These are phyloP conservation scores for Cucumis cinereus DNA, from an alignment of 306 rosid species.

Conservation along the genomic window DNA sequence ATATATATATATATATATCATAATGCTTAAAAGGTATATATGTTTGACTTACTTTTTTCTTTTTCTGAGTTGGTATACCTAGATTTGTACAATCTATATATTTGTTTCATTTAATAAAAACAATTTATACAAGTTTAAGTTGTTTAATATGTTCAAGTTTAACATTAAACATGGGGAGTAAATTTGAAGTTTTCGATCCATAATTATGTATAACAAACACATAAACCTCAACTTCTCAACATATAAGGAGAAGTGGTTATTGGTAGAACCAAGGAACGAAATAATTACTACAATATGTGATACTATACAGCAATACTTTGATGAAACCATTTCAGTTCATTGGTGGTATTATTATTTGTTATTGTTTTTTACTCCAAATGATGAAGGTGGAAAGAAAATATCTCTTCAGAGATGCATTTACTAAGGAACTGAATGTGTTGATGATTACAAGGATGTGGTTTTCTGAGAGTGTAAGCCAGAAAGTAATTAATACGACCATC, in stretches of 20 bases:
- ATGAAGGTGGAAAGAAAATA: not conserved
- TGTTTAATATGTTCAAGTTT: not conserved
- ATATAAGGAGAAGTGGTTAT: too few relatives aligned
- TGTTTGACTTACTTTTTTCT: not conserved
- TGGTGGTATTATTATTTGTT: too few relatives aligned
- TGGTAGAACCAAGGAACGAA: too few relatives aligned
- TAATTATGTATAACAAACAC: not conserved
- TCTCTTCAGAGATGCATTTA: not conserved
- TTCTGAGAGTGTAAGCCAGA: not conserved
- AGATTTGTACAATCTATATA: not conserved
- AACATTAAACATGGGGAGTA: too few relatives aligned
- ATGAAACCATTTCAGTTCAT: too few relatives aligned
- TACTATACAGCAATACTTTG: too few relatives aligned
- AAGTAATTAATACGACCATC: not conserved
- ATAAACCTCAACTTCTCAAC: not conserved
- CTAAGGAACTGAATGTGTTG: not conserved
- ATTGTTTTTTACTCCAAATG: too few relatives aligned
- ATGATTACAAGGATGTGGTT: conserved; percentile 1
- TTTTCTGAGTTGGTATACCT: not conserved
- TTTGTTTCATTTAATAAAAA: not conserved
- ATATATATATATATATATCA: too few relatives aligned
- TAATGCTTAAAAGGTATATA: not conserved
- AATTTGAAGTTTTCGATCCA: too few relatives aligned
- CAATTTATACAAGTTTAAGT: not conserved
- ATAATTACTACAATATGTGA: too few relatives aligned